phyloP scores from a whole-genome alignment of 202 grass and related monocot species.

The Dendrocalamus latiflorus region DNA sequence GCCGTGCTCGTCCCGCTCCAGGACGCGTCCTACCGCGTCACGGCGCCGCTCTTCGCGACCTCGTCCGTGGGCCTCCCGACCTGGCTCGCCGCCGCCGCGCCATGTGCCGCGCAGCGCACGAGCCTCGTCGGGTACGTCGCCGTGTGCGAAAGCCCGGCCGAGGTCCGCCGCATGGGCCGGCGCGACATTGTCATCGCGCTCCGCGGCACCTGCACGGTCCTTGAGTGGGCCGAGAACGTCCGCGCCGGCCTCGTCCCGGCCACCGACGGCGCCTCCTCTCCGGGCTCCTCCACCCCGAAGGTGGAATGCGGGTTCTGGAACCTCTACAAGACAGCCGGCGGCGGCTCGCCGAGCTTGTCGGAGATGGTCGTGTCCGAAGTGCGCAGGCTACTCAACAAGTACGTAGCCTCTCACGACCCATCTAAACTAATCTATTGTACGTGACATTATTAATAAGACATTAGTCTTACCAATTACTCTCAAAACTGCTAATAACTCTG shows the following conservation, averaged over 20 bases:
- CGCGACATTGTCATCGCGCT: slow-evolving; percentile 84
- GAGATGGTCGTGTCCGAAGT: slow-evolving; percentile 53
- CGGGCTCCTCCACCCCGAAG: slow-evolving; percentile 9
- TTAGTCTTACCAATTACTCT: background rate
- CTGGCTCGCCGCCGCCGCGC: slow-evolving; percentile 34
- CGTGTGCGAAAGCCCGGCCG: slow-evolving; percentile 58
- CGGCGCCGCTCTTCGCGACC: slow-evolving; percentile 68
- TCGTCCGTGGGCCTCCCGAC: slow-evolving; percentile 45
- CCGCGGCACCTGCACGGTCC: slow-evolving; percentile 79
- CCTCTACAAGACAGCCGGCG: slow-evolving; percentile 64
- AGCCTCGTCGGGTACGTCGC: slow-evolving; percentile 84
- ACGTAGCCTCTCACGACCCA: slow-evolving; percentile 8
- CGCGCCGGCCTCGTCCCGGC: slow-evolving; percentile 59
- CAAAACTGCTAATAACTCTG: background rate
- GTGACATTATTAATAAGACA: background rate
- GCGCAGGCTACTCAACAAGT: slow-evolving; percentile 31
- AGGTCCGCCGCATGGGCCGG: slow-evolving; percentile 81
- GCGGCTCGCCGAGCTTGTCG: slow-evolving; percentile 50
- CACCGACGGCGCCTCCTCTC: background rate
- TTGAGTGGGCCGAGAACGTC: slow-evolving; percentile 92
- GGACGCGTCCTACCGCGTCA: slow-evolving; percentile 60
- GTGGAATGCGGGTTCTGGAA: slow-evolving; percentile 88
- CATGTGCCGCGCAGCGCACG: slow-evolving; percentile 42
- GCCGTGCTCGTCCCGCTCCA: slow-evolving; percentile 30
- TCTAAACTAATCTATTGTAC: background rate